Evolutionary conservation across 2,329 filamentous ascomycete genomes (phyloP).

Genomic region (Pseudocercospora crystallina): DNA sequence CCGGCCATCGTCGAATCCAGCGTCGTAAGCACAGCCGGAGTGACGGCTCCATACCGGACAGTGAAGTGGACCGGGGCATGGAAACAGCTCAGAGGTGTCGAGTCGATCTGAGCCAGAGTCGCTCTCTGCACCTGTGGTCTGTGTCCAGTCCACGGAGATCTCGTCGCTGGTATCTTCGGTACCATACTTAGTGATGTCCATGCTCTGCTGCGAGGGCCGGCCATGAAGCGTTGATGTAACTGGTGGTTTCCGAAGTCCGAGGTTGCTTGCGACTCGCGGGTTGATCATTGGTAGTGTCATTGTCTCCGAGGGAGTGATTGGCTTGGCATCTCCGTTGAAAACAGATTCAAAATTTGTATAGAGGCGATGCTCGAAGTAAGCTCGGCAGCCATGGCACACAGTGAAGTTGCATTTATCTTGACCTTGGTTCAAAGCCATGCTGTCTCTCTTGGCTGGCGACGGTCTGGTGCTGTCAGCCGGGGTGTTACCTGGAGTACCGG

Average conservation of each 20-base stretch:
- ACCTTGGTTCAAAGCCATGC: background rate
- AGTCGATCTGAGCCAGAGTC: slow-evolving; percentile 19
- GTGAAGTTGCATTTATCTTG: slow-evolving; percentile 42
- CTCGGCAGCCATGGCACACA: slow-evolving; percentile 52
- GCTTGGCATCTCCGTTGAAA: slow-evolving; percentile 37
- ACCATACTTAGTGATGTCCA: slow-evolving; percentile 31
- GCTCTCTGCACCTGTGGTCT: slow-evolving; percentile 25
- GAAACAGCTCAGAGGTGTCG: slow-evolving; percentile 24
- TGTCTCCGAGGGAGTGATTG: slow-evolving; percentile 35
- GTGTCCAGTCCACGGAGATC: slow-evolving; percentile 29
- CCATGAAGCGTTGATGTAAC: background rate
- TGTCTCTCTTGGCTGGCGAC: slow-evolving; percentile 15
- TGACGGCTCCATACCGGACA: slow-evolving; percentile 29
- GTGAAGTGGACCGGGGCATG: slow-evolving; percentile 28
- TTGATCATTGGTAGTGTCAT: slow-evolving; percentile 38
- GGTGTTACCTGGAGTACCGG: slow-evolving; percentile 10
- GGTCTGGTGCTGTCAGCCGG: slow-evolving; percentile 8
- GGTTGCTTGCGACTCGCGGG: slow-evolving; percentile 35
- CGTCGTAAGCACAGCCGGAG: slow-evolving; percentile 33
- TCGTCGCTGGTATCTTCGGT: slow-evolving; percentile 24
- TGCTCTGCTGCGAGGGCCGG: slow-evolving; percentile 13
- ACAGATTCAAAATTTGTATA: slow-evolving; percentile 48
- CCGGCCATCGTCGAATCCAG: slow-evolving; percentile 29
- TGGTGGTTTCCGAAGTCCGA: slow-evolving; percentile 32
- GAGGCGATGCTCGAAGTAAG: slow-evolving; percentile 49